Conservation (phyloP, 306 rosid genomes). For the Rosa lucieae region DNA sequence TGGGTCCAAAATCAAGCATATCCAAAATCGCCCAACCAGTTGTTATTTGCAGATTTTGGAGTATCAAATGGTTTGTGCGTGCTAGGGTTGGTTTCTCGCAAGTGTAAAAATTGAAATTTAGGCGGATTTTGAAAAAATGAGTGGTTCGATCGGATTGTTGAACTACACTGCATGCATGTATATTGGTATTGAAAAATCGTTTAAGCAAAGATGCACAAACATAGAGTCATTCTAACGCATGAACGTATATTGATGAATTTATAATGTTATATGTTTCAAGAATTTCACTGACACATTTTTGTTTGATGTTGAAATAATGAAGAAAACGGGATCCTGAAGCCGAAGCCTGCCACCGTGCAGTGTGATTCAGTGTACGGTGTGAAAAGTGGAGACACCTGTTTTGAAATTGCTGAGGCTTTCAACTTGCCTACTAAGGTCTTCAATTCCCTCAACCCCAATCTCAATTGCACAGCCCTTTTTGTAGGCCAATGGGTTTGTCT, state of each 20-base stretch:
- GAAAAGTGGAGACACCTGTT: slow-evolving; percentile 39
- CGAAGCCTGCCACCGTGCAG: background rate
- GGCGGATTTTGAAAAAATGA: background rate
- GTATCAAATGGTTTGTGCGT: no score
- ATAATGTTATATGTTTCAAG: background rate
- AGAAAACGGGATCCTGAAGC: background rate
- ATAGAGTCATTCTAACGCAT: no score
- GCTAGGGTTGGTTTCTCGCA: no score
- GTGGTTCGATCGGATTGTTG: background rate
- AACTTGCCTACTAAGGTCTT: slow-evolving; percentile 10
- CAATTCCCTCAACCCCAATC: slow-evolving; percentile 33
- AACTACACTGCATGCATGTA: background rate
- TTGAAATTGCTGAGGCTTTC: slow-evolving; percentile 19
- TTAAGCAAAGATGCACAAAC: no score
- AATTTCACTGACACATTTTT: background rate
- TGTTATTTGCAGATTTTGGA: no score
- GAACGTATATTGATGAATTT: background rate
- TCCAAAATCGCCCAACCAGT: no score
- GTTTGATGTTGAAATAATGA: background rate
- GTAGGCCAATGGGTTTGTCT: slow-evolving; percentile 47
- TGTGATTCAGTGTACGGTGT: slow-evolving; percentile 28
- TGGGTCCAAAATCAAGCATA: no score
- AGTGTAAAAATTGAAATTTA: background rate
- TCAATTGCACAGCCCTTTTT: slow-evolving; percentile 41
- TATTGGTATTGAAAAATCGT: background rate